These are phyloP conservation scores for Penicillium sp. DNA, from an alignment of 2,329 filamentous ascomycete genomes.

Conservation along the genomic window DNA sequence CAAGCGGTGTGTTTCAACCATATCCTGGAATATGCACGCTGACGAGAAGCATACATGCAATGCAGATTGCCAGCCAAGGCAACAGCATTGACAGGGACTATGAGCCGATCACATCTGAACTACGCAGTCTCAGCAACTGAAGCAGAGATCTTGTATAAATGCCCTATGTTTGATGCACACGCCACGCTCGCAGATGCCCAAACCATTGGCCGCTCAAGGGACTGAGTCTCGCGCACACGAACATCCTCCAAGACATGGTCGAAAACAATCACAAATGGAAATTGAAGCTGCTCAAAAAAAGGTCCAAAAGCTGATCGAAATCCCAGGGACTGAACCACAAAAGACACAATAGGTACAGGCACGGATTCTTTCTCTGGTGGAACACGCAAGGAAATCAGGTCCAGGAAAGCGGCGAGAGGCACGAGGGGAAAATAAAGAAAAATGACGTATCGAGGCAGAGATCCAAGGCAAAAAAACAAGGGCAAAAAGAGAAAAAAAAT, in stretches of 20 bases:
- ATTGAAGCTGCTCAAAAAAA: conserved; percentile 27
- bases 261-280: conserved; percentile 20
- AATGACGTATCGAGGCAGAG: conserved; percentile 17
- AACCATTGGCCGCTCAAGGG: not conserved
- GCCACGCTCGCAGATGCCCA: conserved; percentile 14
- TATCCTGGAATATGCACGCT: too few species aligned
- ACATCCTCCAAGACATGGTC: too few species aligned
- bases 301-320: conserved; percentile 20
- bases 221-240: not conserved
- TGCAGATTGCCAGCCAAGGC: too few species aligned
- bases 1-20: too few species aligned
- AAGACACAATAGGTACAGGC: conserved; percentile 21
- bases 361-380: conserved; percentile 18
- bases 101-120: not conserved
- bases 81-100: too few species aligned
- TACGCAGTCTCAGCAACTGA: not conserved
- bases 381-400: conserved; percentile 12
- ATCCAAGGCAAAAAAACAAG: conserved; percentile 10
- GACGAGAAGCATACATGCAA: too few species aligned
- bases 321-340: conserved; percentile 11
- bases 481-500: conserved; percentile 5
- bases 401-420: conserved; percentile 8
- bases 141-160: conserved; percentile 11
- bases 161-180: conserved; percentile 14
- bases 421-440: conserved; percentile 7